Percentiles rank a stretch among this genome's conserved stretches.
These are phyloP conservation scores for Serendipita sp. DNA, from an alignment of 768 basidiomycete genomes.

Conservation along the genomic window DNA sequence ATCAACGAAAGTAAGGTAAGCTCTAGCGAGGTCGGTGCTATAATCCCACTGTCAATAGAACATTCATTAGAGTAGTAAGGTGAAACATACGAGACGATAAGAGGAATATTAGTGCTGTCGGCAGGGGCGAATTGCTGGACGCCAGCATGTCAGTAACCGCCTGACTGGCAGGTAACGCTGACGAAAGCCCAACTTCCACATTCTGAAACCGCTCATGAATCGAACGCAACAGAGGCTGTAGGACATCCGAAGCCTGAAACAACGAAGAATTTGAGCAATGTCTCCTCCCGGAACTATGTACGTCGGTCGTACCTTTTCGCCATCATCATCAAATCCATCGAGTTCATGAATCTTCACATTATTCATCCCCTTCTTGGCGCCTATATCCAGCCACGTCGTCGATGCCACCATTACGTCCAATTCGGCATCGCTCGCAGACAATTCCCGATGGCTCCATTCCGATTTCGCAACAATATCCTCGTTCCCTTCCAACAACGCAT, in stretches of 20 bases:
- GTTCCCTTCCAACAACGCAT: neutral
- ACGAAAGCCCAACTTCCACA: neutral
- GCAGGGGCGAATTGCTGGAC: slow-evolving; percentile 1
- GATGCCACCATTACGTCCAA: neutral
- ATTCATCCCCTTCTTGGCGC: neutral
- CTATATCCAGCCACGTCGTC: neutral
- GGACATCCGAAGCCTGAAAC: neutral
- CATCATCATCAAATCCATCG: neutral
- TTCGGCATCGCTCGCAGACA: too few species aligned
- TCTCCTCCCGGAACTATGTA: neutral
- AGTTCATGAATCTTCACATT: neutral
- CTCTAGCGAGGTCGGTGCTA: neutral
- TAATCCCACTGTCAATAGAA: neutral
- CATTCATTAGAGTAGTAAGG: neutral
- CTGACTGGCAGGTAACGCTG: neutral
- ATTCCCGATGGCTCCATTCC: neutral
- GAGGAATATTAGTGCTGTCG: neutral
- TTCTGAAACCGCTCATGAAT: neutral
- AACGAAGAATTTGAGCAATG: neutral
- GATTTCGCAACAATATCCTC: neutral
- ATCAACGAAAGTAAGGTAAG: neutral
- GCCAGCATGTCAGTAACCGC: neutral
- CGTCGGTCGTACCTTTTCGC: neutral
- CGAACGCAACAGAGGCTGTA: neutral
- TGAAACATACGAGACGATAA: neutral